Evolutionary conservation across 805 yeast species (phyloP).

Genomic region (Teunomyces lycoperdinae): DNA sequence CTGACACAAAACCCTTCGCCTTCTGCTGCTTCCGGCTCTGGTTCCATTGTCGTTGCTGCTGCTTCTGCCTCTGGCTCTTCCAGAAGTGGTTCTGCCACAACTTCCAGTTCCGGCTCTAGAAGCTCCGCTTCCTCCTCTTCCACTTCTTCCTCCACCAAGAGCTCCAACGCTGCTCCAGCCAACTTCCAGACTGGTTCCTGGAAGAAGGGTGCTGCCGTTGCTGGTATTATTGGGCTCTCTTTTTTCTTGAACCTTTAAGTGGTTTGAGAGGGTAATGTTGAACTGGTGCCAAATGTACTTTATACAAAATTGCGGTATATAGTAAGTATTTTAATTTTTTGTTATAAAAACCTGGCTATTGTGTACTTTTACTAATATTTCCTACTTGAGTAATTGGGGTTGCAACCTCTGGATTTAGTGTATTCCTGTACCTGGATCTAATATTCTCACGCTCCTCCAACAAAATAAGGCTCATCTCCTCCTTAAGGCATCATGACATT

Average conservation of each 20-base stretch:
- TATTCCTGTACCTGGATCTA: neutral
- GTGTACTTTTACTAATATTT: neutral
- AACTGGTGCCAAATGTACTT: neutral
- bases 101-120: constrained; percentile 9
- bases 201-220: constrained; percentile 38
- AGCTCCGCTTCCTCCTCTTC: constrained; percentile 9
- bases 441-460: neutral
- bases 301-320: neutral
- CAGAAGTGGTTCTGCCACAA: neutral
- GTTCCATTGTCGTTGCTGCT: constrained; percentile 1
- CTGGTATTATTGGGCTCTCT: constrained; percentile 35
- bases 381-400: neutral
- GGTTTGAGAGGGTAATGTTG: neutral
- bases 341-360: neutral
- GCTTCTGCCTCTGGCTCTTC: constrained; percentile 5
- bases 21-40: constrained; percentile 8
- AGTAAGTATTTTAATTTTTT: neutral
- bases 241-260: constrained; percentile 26
- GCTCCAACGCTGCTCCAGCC: constrained; percentile 15
- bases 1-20: too few species aligned
- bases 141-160: constrained; percentile 11
- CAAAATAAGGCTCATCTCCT: neutral
- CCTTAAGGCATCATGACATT: neutral
- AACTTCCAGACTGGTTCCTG: constrained; percentile 24
- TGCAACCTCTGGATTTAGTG: neutral